Conservation (phyloP, 192 early-diverging fungal species). For the Coemansia pectinata region DNA sequence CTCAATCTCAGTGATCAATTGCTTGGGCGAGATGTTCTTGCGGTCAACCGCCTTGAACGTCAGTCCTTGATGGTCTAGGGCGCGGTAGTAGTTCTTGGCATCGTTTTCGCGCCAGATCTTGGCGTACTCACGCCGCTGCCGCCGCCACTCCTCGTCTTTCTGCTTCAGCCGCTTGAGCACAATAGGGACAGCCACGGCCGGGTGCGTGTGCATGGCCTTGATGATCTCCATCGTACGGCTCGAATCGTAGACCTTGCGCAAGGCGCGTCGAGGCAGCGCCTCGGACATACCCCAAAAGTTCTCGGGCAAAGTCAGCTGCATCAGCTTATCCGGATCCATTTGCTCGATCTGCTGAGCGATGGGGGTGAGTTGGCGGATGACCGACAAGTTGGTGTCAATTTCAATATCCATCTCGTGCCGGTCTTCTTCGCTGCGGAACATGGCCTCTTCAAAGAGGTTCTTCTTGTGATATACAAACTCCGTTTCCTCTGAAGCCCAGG, state of each 20-base stretch:
- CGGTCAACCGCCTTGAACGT: conserved; percentile 87
- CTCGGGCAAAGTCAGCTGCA: conserved; percentile 68
- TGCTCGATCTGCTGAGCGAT: conserved; percentile 81
- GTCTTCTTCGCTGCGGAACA: conserved; percentile 96
- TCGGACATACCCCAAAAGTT: conserved; percentile 83
- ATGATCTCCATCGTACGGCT: conserved; percentile 87
- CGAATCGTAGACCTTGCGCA: conserved; percentile 93
- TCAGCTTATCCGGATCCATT: conserved; percentile 80
- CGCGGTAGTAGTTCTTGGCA: conserved; percentile 89
- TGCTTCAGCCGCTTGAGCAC: conserved; percentile 94
- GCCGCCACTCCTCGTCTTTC: conserved; percentile 96
- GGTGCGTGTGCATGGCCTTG: conserved; percentile 89
- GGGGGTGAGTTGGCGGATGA: conserved; percentile 88
- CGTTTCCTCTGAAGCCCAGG: conserved; percentile 86
- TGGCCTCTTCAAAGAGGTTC: conserved; percentile 89
- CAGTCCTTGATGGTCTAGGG: conserved; percentile 93
- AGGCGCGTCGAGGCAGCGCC: conserved; percentile 87
- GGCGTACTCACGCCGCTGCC: conserved; percentile 84
- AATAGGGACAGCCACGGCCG: conserved; percentile 88
- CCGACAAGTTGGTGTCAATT: conserved; percentile 90
- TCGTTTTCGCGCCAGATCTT: conserved; percentile 97
- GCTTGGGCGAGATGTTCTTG: conserved; percentile 76
- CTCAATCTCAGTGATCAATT: conserved; percentile 85
- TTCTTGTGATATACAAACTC: conserved; percentile 91
- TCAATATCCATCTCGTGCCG: conserved; percentile 97